Conservation (phyloP, 345 rosid genomes). For the Rhizophora apiculata region DNA sequence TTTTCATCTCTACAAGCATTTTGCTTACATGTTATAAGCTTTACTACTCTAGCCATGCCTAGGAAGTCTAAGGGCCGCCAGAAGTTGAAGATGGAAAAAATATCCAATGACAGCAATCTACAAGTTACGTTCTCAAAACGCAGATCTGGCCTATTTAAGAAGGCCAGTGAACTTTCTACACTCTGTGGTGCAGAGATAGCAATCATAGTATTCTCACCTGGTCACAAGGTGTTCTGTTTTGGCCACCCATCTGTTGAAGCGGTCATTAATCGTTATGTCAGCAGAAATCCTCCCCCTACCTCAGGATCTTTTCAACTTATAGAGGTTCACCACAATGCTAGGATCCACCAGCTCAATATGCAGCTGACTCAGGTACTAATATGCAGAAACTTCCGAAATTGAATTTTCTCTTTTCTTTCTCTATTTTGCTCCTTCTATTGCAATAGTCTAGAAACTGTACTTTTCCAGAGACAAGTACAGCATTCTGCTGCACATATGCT, state of each 20-base stretch:
- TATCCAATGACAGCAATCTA: constrained; percentile 20
- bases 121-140: constrained; percentile 26
- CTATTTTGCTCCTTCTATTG: background rate
- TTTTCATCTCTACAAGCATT: no score
- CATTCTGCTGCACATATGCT: no score
- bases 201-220: constrained; percentile 24
- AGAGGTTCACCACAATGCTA: constrained; percentile 43
- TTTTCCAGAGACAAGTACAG: no score
- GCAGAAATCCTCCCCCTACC: constrained; percentile 11
- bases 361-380: constrained; percentile 20
- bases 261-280: constrained; percentile 18
- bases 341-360: constrained; percentile 42
- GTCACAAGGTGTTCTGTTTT: constrained; percentile 22
- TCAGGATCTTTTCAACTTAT: constrained; percentile 30
- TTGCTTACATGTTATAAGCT: no score
- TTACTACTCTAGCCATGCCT: no score
- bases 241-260: constrained; percentile 24
- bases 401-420: background rate
- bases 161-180: constrained; percentile 28
- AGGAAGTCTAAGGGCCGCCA: constrained; percentile 14
- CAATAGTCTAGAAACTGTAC: background rate
- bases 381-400: no score
- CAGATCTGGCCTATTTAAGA: constrained; percentile 21
- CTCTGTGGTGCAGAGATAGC: constrained; percentile 26
- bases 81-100: constrained; percentile 22